Evolutionary conservation across 2,329 filamentous ascomycete species (phyloP).

Genomic region (Byssochlamys sp.): DNA sequence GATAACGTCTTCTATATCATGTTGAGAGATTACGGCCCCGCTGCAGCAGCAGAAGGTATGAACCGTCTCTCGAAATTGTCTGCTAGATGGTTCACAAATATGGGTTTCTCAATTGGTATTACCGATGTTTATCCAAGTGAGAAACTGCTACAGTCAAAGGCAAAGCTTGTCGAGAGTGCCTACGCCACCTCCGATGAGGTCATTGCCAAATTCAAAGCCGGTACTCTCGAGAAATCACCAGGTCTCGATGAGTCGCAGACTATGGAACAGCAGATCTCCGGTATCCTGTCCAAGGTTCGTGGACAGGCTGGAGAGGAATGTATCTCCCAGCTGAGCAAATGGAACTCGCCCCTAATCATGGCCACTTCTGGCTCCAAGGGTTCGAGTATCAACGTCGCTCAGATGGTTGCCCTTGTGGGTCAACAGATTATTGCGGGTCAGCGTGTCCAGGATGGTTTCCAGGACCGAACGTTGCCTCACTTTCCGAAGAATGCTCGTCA

Average conservation of each 20-base stretch:
- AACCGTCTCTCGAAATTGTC: slow-evolving; percentile 85
- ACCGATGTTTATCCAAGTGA: slow-evolving; percentile 82
- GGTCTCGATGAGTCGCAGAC: slow-evolving; percentile 89
- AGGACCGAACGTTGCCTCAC: slow-evolving; percentile 86
- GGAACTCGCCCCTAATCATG: slow-evolving; percentile 93
- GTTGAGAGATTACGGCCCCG: slow-evolving; percentile 83
- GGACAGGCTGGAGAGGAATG: slow-evolving; percentile 84
- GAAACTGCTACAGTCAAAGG: slow-evolving; percentile 61
- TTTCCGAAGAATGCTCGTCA: slow-evolving; percentile 88
- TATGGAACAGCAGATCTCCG: slow-evolving; percentile 80
- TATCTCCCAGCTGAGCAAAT: slow-evolving; percentile 77
- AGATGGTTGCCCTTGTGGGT: slow-evolving; percentile 95
- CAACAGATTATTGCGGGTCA: slow-evolving; percentile 94
- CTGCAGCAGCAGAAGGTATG: slow-evolving; percentile 83
- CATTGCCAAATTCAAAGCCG: slow-evolving; percentile 68
- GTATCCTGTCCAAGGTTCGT: slow-evolving; percentile 83
- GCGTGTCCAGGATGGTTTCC: slow-evolving; percentile 90
- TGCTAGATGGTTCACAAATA: slow-evolving; percentile 75
- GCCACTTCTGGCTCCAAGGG: slow-evolving; percentile 95
- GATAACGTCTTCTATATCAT: slow-evolving; percentile 97
- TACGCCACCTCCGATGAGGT: slow-evolving; percentile 75
- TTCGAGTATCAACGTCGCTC: slow-evolving; percentile 93
- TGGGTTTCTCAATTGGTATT: slow-evolving; percentile 92
- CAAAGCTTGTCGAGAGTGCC: slow-evolving; percentile 63
- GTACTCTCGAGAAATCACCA: slow-evolving; percentile 72